phyloP scores from a whole-genome alignment of 768 basidiomycete species.

The Boletus pseudo-olivaceus region DNA sequence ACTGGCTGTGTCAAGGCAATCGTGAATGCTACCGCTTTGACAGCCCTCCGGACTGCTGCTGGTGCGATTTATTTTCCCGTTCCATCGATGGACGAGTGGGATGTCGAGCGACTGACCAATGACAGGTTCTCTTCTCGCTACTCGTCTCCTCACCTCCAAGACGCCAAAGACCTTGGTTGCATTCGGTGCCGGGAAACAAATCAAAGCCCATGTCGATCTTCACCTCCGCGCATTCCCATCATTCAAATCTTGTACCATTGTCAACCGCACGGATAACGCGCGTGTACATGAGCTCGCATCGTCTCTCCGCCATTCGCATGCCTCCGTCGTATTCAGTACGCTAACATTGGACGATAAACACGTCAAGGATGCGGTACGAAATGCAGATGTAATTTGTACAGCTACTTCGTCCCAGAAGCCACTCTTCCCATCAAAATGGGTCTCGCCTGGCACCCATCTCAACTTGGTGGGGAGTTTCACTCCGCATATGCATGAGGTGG shows the following conservation, averaged over 20 bases:
- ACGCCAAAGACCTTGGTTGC: conserved; percentile 48
- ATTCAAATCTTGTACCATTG: conserved; percentile 50
- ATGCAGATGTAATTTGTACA: conserved; percentile 54
- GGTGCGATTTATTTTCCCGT: conserved; percentile 38
- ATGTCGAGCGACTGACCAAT: not conserved
- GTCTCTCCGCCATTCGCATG: conserved; percentile 27
- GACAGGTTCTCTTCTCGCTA: conserved; percentile 67
- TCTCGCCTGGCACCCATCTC: conserved; percentile 61
- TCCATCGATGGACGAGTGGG: not conserved
- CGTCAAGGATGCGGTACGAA: conserved; percentile 12
- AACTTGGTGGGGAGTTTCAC: conserved; percentile 82
- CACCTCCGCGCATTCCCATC: conserved; percentile 56
- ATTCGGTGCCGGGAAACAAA: conserved; percentile 75
- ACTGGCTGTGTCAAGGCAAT: conserved; percentile 70
- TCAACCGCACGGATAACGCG: conserved; percentile 56
- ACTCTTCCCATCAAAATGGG: conserved; percentile 66
- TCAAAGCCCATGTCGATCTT: conserved; percentile 60
- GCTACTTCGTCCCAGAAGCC: conserved; percentile 71
- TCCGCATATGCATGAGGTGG: conserved; percentile 77
- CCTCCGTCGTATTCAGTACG: conserved; percentile 18
- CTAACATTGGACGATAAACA: conserved; percentile 7
- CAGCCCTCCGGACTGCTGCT: conserved; percentile 79
- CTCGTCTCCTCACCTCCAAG: conserved; percentile 45
- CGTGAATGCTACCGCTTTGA: conserved; percentile 73
- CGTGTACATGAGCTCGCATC: conserved; percentile 42